Conservation (phyloP, 2,329 filamentous ascomycete species). For the Sclerotinia borealis region DNA sequence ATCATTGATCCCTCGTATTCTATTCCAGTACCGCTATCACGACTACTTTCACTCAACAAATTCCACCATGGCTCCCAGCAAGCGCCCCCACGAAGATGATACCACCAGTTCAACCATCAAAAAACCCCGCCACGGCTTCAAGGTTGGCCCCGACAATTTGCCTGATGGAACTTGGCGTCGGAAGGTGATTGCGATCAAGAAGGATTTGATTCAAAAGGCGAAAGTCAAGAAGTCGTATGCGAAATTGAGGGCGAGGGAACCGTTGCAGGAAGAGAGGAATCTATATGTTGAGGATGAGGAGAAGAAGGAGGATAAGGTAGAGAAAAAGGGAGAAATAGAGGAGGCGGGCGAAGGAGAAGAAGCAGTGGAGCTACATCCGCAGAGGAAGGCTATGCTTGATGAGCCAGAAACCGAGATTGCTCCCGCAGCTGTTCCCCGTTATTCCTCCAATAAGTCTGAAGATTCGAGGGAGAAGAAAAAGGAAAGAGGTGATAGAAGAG, state of each 20-base stretch:
- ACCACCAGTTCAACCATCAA: slow-evolving; percentile 38
- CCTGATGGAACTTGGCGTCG: slow-evolving; percentile 84
- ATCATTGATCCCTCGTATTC: not conserved
- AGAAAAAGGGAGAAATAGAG: not conserved
- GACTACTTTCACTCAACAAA: not conserved
- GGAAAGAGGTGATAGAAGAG: slow-evolving; percentile 14
- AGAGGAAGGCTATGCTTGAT: slow-evolving; percentile 53
- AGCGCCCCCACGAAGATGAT: slow-evolving; percentile 47
- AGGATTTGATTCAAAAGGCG: slow-evolving; percentile 81
- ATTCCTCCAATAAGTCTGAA: not conserved
- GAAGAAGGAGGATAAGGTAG: not conserved
- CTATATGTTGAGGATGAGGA: not conserved
- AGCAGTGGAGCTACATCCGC: slow-evolving; percentile 50
- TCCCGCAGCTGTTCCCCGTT: slow-evolving; percentile 6
- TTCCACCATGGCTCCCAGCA: slow-evolving; percentile 47
- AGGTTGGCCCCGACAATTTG: slow-evolving; percentile 81
- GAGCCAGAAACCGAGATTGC: slow-evolving; percentile 29
- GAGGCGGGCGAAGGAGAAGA: not conserved
- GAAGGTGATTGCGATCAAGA: slow-evolving; percentile 88
- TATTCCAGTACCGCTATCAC: not conserved
- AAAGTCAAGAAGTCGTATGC: slow-evolving; percentile 91
- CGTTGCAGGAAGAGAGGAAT: not conserved
- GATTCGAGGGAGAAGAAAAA: not conserved
- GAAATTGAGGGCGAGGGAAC: slow-evolving; percentile 63
- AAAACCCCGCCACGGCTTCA: slow-evolving; percentile 65